These are phyloP conservation scores for Astrephomene gubernaculifera DNA, from an alignment of 139 green algal genomes.

Conservation along the genomic window DNA sequence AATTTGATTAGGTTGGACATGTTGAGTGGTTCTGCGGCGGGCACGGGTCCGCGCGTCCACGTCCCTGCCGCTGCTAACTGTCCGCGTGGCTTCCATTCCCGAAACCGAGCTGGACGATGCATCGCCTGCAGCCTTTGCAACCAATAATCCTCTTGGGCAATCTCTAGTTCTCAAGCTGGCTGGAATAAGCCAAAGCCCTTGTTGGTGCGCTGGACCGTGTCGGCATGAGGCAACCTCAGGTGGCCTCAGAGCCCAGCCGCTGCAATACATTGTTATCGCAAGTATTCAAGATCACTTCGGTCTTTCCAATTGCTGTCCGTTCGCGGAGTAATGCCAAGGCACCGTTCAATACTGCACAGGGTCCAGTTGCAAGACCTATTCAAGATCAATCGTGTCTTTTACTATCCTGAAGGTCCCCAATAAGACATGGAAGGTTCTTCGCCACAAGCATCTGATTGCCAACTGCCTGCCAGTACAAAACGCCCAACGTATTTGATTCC, in stretches of 20 bases:
- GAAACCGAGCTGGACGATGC: background rate
- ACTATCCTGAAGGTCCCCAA: background rate
- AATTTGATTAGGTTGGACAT: too few species aligned
- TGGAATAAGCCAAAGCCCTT: background rate
- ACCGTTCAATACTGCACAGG: background rate
- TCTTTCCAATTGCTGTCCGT: background rate
- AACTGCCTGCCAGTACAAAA: background rate
- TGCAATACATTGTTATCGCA: constrained; percentile 2
- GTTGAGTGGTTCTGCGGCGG: background rate
- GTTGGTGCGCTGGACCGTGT: background rate
- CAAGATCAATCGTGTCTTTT: background rate
- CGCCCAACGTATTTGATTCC: background rate
- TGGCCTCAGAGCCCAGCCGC: background rate
- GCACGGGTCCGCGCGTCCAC: background rate
- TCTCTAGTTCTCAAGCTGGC: too few species aligned
- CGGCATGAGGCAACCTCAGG: background rate
- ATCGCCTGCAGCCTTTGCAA: constrained; percentile 1
- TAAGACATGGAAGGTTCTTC: background rate
- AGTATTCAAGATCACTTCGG: too few species aligned
- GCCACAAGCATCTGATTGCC: background rate
- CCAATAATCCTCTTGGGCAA: background rate
- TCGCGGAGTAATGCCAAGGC: background rate
- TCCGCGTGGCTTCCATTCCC: constrained; percentile 2
- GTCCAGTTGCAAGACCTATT: background rate
- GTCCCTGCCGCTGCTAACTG: background rate